Percentiles rank a stretch among this genome's conserved stretches.
Evolutionary conservation across 1,284 basidiomycete genomes (phyloP).

Genomic region (Polyporus tsugae): DNA sequence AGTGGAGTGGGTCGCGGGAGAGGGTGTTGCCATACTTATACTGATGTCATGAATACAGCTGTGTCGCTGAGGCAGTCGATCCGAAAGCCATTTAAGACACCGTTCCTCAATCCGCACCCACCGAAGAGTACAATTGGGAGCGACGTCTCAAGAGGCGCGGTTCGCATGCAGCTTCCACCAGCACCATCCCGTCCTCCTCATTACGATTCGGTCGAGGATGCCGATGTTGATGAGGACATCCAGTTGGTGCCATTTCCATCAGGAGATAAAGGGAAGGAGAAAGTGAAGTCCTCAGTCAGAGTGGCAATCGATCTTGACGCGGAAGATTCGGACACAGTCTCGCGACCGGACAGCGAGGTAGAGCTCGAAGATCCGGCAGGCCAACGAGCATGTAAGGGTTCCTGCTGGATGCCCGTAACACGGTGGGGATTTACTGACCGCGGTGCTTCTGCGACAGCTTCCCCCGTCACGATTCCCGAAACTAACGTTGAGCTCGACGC

Average conservation of each 20-base stretch:
- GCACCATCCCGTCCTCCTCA: background rate
- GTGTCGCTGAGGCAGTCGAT: slow-evolving; percentile 64
- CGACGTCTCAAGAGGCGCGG: slow-evolving; percentile 13
- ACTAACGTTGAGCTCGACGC: slow-evolving; percentile 59
- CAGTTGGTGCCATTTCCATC: background rate
- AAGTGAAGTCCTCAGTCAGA: background rate
- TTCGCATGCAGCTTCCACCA: background rate
- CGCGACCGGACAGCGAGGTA: slow-evolving; percentile 6
- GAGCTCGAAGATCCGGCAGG: background rate
- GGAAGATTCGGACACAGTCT: background rate
- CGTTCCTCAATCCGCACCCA: slow-evolving; percentile 23
- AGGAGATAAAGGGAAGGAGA: background rate
- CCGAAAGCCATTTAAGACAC: slow-evolving; percentile 43
- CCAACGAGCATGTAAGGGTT: background rate
- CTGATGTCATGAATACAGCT: slow-evolving; percentile 41
- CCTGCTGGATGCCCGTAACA: background rate
- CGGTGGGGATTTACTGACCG: background rate
- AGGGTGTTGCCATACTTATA: background rate
- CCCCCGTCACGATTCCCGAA: slow-evolving; percentile 37
- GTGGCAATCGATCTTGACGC: background rate
- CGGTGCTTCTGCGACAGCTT: slow-evolving; percentile 23
- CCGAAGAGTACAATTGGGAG: slow-evolving; percentile 15
- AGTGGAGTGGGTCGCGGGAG: slow-evolving; percentile 44
- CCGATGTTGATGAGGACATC: background rate
- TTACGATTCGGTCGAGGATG: background rate